A percentile compares a stretch with the other conserved stretches of the same genome.
phyloP scores from a whole-genome alignment of 768 basidiomycete species.

The Tubosaeta sp. region DNA sequence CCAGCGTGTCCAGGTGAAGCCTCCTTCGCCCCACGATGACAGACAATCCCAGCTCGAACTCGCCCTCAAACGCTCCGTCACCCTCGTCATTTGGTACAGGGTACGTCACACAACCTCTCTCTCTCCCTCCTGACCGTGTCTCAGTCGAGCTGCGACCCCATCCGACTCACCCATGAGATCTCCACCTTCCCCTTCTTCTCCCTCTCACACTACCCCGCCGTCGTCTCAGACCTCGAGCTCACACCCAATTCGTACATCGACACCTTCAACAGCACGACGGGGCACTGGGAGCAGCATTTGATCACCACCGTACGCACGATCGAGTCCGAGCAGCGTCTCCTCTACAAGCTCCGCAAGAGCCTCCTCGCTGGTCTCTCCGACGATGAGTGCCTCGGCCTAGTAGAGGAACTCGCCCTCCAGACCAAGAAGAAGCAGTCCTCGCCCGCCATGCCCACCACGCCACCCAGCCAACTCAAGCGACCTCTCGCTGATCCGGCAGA shows the following conservation, averaged over 20 bases:
- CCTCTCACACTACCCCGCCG: slow-evolving; percentile 46
- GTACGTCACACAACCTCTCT: slow-evolving; percentile 22
- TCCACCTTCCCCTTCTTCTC: slow-evolving; percentile 65
- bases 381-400: slow-evolving; percentile 52
- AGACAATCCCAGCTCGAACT: slow-evolving; percentile 32
- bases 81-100: slow-evolving; percentile 69
- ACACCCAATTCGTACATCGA: slow-evolving; percentile 53
- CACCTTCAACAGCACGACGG: slow-evolving; percentile 47
- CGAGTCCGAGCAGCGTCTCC: slow-evolving; percentile 53
- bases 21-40: slow-evolving; percentile 20
- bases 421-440: slow-evolving; percentile 16
- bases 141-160: slow-evolving; percentile 50
- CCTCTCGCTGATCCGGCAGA: slow-evolving; percentile 22
- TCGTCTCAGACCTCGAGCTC: slow-evolving; percentile 55
- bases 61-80: slow-evolving; percentile 49
- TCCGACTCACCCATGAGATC: slow-evolving; percentile 53
- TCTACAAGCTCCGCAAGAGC: slow-evolving; percentile 58
- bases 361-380: slow-evolving; percentile 55
- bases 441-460: slow-evolving; percentile 3
- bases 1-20: slow-evolving; percentile 8
- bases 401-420: slow-evolving; percentile 53
- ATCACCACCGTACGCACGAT: slow-evolving; percentile 57
- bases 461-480: slow-evolving; percentile 23
- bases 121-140: slow-evolving; percentile 4
- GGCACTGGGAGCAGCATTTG: slow-evolving; percentile 67